Conservation (phyloP, 129 eudicot genomes). For the Escallonia rubra region DNA sequence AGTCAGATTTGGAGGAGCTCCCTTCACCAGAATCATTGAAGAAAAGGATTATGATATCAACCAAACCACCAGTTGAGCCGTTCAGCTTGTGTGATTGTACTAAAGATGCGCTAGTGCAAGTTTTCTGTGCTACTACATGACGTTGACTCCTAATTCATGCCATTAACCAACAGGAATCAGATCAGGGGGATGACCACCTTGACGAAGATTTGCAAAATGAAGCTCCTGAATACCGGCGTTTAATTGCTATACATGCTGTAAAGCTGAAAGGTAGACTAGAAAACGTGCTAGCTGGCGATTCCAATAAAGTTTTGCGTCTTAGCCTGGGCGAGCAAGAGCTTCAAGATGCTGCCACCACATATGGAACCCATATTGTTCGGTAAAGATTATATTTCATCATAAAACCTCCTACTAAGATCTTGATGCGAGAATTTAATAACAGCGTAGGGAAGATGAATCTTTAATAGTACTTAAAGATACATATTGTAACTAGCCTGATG, state of each 20-base stretch:
- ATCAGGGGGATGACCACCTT: conserved; percentile 23
- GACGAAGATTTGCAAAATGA: conserved; percentile 24
- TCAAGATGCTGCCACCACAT: conserved; percentile 30
- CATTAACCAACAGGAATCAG: conserved; percentile 14
- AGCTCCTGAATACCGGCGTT: conserved; percentile 36
- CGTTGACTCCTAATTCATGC: background rate
- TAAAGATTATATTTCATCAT: conserved; percentile 7
- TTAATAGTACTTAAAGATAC: background rate
- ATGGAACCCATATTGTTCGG: conserved; percentile 42
- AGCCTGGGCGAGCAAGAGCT: conserved; percentile 52
- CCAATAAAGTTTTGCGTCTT: conserved; percentile 35
- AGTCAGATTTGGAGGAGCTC: conserved; percentile 22
- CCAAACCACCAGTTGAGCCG: conserved; percentile 46
- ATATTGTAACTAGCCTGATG: too few species aligned
- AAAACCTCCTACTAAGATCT: too few species aligned
- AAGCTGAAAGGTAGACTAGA: conserved; percentile 29
- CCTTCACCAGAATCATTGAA: conserved; percentile 49
- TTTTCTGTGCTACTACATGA: background rate
- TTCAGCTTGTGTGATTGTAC: too few species aligned
- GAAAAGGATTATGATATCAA: conserved; percentile 45
- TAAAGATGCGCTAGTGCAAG: background rate
- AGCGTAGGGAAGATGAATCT: too few species aligned
- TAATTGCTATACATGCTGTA: conserved; percentile 41
- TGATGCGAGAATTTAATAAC: too few species aligned
- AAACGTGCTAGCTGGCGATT: conserved; percentile 27